These are phyloP conservation scores for Cyanidiococcus yangmingshanensis DNA, from an alignment of 23 red algal genomes.

Conservation along the genomic window DNA sequence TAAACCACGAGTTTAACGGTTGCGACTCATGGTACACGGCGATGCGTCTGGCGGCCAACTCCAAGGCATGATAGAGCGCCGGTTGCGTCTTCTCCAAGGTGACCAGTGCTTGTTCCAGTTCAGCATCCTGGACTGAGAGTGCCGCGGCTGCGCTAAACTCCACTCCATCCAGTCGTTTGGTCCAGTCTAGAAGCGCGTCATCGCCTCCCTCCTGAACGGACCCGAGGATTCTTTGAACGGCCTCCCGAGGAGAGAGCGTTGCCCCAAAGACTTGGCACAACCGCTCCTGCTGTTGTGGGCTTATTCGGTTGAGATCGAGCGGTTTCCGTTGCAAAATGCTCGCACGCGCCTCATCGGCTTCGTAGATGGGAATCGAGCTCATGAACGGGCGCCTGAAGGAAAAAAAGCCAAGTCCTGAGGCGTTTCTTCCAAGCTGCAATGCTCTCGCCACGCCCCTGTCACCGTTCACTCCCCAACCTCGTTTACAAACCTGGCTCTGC, in stretches of 20 bases:
- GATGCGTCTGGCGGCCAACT: conserved; percentile 45
- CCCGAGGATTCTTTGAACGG: conserved; percentile 50
- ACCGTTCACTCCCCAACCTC: no score
- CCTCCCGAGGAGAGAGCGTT: conserved; percentile 46
- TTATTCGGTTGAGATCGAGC: conserved; percentile 51
- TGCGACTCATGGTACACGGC: conserved; percentile 54
- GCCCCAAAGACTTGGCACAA: conserved; percentile 51
- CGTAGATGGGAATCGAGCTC: conserved; percentile 33
- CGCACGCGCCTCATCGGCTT: conserved; percentile 33
- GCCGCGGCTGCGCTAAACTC: conserved; percentile 22
- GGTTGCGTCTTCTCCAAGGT: conserved; percentile 11
- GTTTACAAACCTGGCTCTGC: no score
- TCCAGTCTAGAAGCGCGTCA: conserved; percentile 46
- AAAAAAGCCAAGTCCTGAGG: no score
- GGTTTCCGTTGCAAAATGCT: conserved; percentile 51
- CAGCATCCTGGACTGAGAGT: conserved; percentile 22
- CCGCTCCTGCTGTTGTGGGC: conserved; percentile 37
- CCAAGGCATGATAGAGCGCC: conserved; percentile 33
- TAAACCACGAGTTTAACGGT: conserved; percentile 72
- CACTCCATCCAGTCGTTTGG: conserved; percentile 49
- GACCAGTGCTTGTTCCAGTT: not conserved
- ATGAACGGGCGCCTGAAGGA: no score
- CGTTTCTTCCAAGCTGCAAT: no score
- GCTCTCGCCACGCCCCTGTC: no score
- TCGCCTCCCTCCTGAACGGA: conserved; percentile 56